Evolutionary conservation across 2,329 filamentous ascomycete species (phyloP).

Genomic region (Magnaporthiopsis incrustans): DNA sequence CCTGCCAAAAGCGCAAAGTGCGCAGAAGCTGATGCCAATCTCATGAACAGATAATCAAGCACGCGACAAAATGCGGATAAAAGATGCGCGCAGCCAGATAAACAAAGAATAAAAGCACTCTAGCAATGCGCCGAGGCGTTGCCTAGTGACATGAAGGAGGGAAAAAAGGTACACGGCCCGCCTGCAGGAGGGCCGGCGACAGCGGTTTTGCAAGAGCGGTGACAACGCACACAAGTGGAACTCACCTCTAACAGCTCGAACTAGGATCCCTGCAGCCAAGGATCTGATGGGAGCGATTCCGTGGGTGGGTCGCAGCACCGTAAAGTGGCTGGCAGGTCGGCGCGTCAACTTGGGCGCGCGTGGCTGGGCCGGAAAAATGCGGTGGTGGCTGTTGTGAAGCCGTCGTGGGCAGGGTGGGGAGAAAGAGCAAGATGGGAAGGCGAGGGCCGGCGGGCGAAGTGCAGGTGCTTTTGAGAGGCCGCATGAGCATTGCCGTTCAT

Average conservation of each 20-base stretch:
- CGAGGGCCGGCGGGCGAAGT: not conserved
- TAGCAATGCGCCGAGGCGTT: not conserved
- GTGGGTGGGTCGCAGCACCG: not conserved
- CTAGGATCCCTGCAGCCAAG: not conserved
- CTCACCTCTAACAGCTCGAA: not conserved
- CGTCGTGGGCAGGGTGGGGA: too few relatives aligned
- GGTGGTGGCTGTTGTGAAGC: not conserved
- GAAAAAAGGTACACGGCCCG: not conserved
- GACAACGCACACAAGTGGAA: not conserved
- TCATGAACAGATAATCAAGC: not conserved
- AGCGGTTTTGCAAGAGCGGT: not conserved
- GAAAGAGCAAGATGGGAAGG: not conserved
- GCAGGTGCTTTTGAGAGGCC: not conserved
- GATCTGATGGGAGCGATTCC: not conserved
- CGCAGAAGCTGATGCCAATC: not conserved
- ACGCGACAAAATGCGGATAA: not conserved
- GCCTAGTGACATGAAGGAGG: not conserved
- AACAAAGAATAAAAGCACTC: not conserved
- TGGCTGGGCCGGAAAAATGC: not conserved
- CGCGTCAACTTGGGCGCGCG: not conserved
- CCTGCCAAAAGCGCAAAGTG: not conserved
- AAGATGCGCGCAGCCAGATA: not conserved
- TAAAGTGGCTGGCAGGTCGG: not conserved
- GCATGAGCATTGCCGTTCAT: not conserved
- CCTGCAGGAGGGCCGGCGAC: not conserved